phyloP scores from a whole-genome alignment of 1,284 basidiomycete genomes.

The Meira nashicola region DNA sequence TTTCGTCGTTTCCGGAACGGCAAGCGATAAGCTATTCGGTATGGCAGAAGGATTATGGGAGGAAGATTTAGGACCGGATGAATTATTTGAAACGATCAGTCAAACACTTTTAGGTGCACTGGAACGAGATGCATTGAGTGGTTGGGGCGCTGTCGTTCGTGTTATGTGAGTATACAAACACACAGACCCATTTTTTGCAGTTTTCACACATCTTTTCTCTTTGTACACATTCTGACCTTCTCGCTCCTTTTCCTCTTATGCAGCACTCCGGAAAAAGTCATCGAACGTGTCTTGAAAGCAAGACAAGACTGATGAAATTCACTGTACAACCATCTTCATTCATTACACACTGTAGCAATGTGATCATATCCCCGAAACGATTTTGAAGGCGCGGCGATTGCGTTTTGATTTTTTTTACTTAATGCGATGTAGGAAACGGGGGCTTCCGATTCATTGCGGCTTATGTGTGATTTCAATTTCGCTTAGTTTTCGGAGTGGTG shows the following conservation, averaged over 20 bases:
- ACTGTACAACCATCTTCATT: too few relatives aligned
- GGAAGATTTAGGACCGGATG: conserved; percentile 89
- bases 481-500: too few relatives aligned
- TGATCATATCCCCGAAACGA: too few relatives aligned
- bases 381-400: too few relatives aligned
- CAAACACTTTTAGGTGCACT: conserved; percentile 93
- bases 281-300: conserved; percentile 43
- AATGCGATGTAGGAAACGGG: too few relatives aligned
- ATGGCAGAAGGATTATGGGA: conserved; percentile 98
- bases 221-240: neutral
- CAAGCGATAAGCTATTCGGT: conserved; percentile 86
- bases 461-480: too few relatives aligned
- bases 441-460: too few relatives aligned
- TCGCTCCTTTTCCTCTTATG: conserved; percentile 3
- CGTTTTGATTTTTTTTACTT: too few relatives aligned
- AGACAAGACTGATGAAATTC: conserved; percentile 22
- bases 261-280: conserved; percentile 50
- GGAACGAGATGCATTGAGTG: conserved; percentile 92
- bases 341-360: too few relatives aligned
- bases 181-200: neutral
- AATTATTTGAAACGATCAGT: conserved; percentile 96
- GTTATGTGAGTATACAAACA: conserved; percentile 69
- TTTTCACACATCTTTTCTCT: too few relatives aligned
- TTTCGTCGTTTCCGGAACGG: conserved; percentile 93
- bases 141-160: conserved; percentile 94